phyloP scores from a whole-genome alignment of 106 monocot genomes.

The Dioscorea dumetorum region DNA sequence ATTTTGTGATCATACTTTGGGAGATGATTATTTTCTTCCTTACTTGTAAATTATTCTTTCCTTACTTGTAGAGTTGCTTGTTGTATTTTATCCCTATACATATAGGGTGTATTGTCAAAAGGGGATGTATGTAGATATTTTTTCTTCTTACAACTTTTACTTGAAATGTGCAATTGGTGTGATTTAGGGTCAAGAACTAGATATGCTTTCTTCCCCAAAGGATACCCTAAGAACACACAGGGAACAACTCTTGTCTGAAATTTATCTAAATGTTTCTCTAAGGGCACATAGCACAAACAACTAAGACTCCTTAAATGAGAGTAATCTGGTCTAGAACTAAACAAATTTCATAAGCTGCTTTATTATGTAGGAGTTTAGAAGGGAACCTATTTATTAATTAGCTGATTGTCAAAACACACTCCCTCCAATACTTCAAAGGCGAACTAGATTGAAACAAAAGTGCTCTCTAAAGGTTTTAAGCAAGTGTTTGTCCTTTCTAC shows the following conservation, averaged over 20 bases:
- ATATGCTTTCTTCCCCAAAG: conserved; percentile 1
- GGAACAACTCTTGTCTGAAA: not conserved
- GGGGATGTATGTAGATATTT: too few species aligned
- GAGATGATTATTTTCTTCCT: too few species aligned
- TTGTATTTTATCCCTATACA: too few species aligned
- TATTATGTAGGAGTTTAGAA: not conserved
- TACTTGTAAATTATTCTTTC: too few species aligned
- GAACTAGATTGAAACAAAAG: not conserved
- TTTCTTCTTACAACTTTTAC: too few species aligned
- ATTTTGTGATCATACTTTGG: too few species aligned
- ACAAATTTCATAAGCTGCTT: conserved; percentile 2
- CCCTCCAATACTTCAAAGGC: conserved; percentile 2
- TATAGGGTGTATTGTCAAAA: too few species aligned
- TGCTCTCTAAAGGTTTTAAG: conserved; percentile 4
- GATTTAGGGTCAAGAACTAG: too few species aligned
- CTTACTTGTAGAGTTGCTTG: too few species aligned
- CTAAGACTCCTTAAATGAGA: conserved; percentile 6
- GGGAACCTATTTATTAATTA: conserved; percentile 7
- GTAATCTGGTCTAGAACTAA: not conserved
- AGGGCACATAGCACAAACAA: conserved; percentile 11
- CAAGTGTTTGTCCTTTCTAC: conserved; percentile 11
- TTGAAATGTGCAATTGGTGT: too few species aligned
- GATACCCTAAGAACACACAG: conserved; percentile 9
- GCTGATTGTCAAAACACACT: not conserved
- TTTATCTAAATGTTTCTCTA: not conserved